These are phyloP conservation scores for Eucalyptus curtisii DNA, from an alignment of 345 rosid species.

Conservation along the genomic window DNA sequence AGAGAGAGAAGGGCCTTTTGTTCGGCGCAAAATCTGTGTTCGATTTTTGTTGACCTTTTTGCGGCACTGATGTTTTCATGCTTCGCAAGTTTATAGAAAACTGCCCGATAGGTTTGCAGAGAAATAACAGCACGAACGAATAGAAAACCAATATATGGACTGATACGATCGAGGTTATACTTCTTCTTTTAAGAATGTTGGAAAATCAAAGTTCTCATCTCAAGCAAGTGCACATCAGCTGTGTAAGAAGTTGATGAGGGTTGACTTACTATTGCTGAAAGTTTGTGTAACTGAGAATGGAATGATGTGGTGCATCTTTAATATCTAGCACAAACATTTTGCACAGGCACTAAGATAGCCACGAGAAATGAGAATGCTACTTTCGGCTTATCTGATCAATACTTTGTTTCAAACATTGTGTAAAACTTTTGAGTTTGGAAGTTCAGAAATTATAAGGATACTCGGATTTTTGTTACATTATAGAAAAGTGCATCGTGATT, in stretches of 20 bases:
- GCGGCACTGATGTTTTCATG: neutral
- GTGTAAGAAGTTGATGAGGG: neutral
- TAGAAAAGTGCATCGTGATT: neutral
- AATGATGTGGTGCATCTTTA: neutral
- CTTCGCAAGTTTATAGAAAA: neutral
- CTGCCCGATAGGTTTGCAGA: neutral
- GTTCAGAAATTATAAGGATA: neutral
- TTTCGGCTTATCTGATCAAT: neutral
- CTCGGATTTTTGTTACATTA: fast-evolving
- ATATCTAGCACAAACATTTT: neutral
- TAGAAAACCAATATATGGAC: neutral
- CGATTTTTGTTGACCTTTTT: neutral
- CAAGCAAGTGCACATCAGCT: neutral
- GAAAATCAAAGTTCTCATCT: neutral
- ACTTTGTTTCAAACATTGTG: neutral
- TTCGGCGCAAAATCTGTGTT: neutral
- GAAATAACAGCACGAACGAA: neutral
- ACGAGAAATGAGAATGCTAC: neutral
- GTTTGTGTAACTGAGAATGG: neutral
- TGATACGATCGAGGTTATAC: neutral
- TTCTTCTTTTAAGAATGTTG: neutral
- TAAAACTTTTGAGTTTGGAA: neutral
- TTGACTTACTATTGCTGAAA: neutral
- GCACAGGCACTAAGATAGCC: neutral
- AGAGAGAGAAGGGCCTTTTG: neutral